A percentile compares a stretch with the other conserved stretches of the same genome.
These are phyloP conservation scores for Sideroxylon spinosum DNA, from an alignment of 179 eudicot species.

Conservation along the genomic window DNA sequence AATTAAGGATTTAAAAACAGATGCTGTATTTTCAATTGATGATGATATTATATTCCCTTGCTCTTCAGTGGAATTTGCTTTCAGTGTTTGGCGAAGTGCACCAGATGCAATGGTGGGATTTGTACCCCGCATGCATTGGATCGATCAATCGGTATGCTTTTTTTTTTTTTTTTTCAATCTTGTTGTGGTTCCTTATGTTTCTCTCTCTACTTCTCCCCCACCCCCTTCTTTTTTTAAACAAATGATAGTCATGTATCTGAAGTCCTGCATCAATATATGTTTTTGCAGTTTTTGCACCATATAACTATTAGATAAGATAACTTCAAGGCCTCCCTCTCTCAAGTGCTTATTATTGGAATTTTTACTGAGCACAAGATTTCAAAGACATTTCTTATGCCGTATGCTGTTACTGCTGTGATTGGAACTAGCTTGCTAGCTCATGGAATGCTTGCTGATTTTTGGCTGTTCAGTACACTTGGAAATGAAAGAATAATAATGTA, in stretches of 20 bases:
- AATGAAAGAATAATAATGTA: background rate
- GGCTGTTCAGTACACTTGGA: background rate
- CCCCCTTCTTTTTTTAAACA: background rate
- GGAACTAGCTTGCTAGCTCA: background rate
- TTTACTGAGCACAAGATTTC: background rate
- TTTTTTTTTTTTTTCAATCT: background rate
- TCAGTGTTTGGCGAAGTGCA: constrained; percentile 81
- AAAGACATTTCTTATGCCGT: background rate
- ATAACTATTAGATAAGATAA: background rate
- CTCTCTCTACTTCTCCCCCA: too few species aligned
- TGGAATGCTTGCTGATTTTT: background rate
- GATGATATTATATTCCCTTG: constrained; percentile 94
- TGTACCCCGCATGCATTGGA: constrained; percentile 92
- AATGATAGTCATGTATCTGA: background rate
- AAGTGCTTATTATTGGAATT: background rate
- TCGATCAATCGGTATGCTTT: constrained; percentile 53
- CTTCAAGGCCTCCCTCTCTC: background rate
- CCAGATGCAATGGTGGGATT: constrained; percentile 94
- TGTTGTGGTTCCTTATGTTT: background rate
- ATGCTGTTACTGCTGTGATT: background rate
- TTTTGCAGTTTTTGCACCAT: background rate
- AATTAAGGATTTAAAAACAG: constrained; percentile 60
- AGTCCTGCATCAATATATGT: constrained; percentile 1
- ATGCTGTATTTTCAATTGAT: constrained; percentile 88
- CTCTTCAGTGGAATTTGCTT: constrained; percentile 80